Evolutionary conservation across 306 rosid genomes (phyloP), one percentile per base, ranked within the genome.

Genomic region (Vigna angularis): DNA sequence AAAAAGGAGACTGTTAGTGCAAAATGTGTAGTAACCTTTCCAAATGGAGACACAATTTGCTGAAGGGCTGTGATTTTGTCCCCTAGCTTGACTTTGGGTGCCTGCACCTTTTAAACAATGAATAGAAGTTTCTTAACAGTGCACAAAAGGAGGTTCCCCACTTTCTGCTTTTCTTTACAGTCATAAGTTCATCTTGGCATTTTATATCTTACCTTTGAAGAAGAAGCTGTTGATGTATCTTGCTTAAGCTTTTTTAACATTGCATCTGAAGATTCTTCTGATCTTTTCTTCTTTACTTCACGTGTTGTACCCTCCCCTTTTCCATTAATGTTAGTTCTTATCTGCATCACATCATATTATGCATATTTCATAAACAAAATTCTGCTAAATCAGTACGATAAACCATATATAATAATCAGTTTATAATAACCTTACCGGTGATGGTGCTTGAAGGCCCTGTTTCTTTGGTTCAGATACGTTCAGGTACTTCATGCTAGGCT

Each of bases 1-100:
- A 61, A 20, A 3, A 71, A 50, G 24, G 52, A 14, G 26, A 4
- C 26, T 18, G 73, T 50, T 59, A 66, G 82, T 81, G 79, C 84
- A 70, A 12, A 45, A 62, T 80, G 70, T 17, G 71, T 45, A 70
- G 79, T 53, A 42, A 95, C 98, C 98, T 95, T 95, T 87, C 98
- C 98, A 81, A 95, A 95, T 51, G 98, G 98, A 79, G 98, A 92
- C 81, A 95, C 98, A 74, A 95, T 95, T 88, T 92, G 98, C 77
- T 95, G 98, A 83, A 95, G 98, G 73, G 95, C 85, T 42, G 98
- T 86, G 86, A 95, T 91, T 85, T 81, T 92, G 62, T 95, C 98
- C 15, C 82, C 88, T 75, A 95, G 68, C 94, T 92, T 95, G 87
- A 91, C 97, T 91, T 95, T 95, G 49, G 98, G 98, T 72, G 91